Evolutionary conservation across 345 rosid species (phyloP).

Genomic region (Salix caprea): DNA sequence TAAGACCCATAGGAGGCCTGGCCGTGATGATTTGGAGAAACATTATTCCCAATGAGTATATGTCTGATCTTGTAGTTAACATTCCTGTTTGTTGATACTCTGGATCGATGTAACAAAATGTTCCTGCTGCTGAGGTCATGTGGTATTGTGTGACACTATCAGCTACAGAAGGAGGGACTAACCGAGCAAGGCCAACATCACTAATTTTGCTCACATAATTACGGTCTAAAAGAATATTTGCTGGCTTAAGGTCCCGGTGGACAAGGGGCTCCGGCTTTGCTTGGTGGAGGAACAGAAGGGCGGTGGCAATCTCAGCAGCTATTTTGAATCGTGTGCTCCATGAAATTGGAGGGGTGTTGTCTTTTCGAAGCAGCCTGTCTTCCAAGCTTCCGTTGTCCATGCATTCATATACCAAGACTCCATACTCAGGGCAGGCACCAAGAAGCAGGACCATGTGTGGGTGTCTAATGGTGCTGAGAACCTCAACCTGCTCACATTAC

Average conservation of each 20-base stretch:
- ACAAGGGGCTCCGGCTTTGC: slow-evolving; percentile 96
- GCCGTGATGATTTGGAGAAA: slow-evolving; percentile 80
- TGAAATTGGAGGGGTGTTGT: slow-evolving; percentile 59
- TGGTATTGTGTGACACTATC: slow-evolving; percentile 74
- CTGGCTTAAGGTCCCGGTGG: slow-evolving; percentile 90
- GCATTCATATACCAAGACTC: slow-evolving; percentile 85
- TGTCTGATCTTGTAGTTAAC: slow-evolving; percentile 76
- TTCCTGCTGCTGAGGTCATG: slow-evolving; percentile 92
- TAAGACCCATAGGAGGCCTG: slow-evolving; percentile 74
- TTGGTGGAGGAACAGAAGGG: slow-evolving; percentile 87
- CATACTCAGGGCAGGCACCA: slow-evolving; percentile 87
- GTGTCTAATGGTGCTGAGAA: slow-evolving; percentile 76
- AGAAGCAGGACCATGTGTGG: slow-evolving; percentile 94
- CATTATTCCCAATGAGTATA: slow-evolving; percentile 79
- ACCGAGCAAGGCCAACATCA: slow-evolving; percentile 88
- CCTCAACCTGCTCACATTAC: slow-evolving; percentile 55
- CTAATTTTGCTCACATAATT: slow-evolving; percentile 86
- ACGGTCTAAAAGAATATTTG: slow-evolving; percentile 79
- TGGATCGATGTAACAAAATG: slow-evolving; percentile 88
- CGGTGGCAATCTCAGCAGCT: slow-evolving; percentile 78
- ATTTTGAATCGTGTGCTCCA: slow-evolving; percentile 68
- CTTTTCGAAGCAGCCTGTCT: slow-evolving; percentile 65
- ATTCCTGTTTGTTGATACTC: slow-evolving; percentile 88
- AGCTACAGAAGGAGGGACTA: slow-evolving; percentile 81
- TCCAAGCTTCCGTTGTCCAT: slow-evolving; percentile 81